Conservation (phyloP, 345 rosid genomes). For the Lumnitzera racemosa region DNA sequence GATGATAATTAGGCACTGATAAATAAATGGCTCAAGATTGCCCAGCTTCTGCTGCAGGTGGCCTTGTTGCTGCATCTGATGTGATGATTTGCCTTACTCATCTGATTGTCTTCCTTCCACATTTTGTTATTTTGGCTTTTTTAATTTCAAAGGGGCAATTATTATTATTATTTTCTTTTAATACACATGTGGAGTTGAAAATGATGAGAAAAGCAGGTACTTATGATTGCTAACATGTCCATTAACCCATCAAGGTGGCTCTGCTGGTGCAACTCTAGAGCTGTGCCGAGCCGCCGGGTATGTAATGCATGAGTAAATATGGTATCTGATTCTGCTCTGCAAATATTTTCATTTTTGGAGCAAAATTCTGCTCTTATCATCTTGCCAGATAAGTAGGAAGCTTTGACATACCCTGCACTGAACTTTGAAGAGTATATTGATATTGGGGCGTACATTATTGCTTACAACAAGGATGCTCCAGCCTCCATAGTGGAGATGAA, state of each 20-base stretch:
- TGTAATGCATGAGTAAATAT: too few relatives aligned
- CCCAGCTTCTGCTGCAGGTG: constrained; percentile 54
- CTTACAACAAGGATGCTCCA: too few relatives aligned
- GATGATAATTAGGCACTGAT: constrained; percentile 47
- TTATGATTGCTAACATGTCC: constrained; percentile 12
- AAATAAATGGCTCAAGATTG: constrained; percentile 21
- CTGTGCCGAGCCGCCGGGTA: constrained; percentile 18
- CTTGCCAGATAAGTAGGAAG: too few relatives aligned
- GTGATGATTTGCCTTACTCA: constrained; percentile 50
- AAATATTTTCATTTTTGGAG: neutral
- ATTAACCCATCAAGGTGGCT: constrained; percentile 10
- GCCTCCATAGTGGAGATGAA: too few relatives aligned
- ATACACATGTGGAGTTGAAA: constrained; percentile 16
- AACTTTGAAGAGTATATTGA: too few relatives aligned
- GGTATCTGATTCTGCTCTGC: constrained; percentile 18
- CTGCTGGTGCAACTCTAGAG: constrained; percentile 11
- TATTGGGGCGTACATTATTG: too few relatives aligned
- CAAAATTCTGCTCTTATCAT: too few relatives aligned
- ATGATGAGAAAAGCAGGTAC: constrained; percentile 21
- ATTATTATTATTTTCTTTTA: neutral
- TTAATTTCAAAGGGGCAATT: neutral
- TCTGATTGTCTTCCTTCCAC: constrained; percentile 36
- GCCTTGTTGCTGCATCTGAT: constrained; percentile 39
- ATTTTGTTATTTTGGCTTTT: neutral
- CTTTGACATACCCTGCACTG: too few relatives aligned